These are phyloP conservation scores for Spinacia oleracea DNA, from an alignment of 179 eudicot species.

Conservation along the genomic window DNA sequence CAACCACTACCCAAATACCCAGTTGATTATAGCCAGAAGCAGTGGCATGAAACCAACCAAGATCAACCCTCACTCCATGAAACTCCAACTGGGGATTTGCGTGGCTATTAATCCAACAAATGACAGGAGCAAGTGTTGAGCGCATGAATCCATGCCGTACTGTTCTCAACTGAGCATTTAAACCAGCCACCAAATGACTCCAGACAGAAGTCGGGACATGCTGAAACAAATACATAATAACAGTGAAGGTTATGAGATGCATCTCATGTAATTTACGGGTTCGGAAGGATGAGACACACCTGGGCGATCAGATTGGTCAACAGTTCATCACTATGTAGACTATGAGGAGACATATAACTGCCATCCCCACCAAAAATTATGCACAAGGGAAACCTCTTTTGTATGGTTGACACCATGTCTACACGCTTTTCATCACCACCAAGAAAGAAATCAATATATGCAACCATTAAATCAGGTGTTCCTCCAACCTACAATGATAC, in stretches of 20 bases:
- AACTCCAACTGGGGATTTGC: slow-evolving; percentile 83
- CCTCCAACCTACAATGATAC: slow-evolving; percentile 69
- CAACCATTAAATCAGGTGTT: slow-evolving; percentile 81
- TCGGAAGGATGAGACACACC: slow-evolving; percentile 38
- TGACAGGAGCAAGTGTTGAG: slow-evolving; percentile 59
- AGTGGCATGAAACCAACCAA: slow-evolving; percentile 89
- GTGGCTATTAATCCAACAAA: slow-evolving; percentile 67
- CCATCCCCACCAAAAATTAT: slow-evolving; percentile 91
- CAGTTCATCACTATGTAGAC: slow-evolving; percentile 64
- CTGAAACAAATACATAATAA: slow-evolving; percentile 36
- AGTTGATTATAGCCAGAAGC: slow-evolving; percentile 78
- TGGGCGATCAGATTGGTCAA: slow-evolving; percentile 77
- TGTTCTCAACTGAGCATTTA: slow-evolving; percentile 80
- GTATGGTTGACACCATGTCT: slow-evolving; percentile 70
- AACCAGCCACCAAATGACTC: slow-evolving; percentile 80
- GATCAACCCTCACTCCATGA: slow-evolving; percentile 76
- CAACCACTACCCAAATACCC: slow-evolving; percentile 70
- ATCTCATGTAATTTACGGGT: not conserved
- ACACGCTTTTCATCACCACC: slow-evolving; percentile 90
- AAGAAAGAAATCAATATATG: slow-evolving; percentile 79
- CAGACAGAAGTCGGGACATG: slow-evolving; percentile 82
- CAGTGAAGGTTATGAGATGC: not conserved
- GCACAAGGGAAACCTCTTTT: slow-evolving; percentile 85
- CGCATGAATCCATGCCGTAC: slow-evolving; percentile 67
- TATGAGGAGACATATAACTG: slow-evolving; percentile 87